Conservation (phyloP, 805 yeast species). For the Nakazawaea siamensis region DNA sequence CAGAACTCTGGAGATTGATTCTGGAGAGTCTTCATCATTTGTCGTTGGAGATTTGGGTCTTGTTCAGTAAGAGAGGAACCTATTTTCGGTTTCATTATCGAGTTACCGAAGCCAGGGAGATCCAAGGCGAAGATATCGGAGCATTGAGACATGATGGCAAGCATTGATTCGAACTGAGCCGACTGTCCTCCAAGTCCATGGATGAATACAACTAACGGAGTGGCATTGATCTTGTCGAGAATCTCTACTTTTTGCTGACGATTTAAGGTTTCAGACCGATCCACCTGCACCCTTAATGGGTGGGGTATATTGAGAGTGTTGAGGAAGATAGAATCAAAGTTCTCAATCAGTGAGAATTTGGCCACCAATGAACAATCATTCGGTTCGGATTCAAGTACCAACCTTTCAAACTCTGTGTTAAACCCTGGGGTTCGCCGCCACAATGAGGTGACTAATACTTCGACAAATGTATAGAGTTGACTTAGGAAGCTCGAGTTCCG, state of each 20-base stretch:
- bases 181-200: conserved; percentile 92
- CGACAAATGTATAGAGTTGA: neutral
- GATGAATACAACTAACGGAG: conserved; percentile 59
- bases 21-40: conserved; percentile 22
- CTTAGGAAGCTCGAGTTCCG: too few species aligned
- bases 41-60: conserved; percentile 14
- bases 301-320: conserved; percentile 40
- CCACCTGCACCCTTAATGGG: conserved; percentile 32
- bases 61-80: conserved; percentile 14
- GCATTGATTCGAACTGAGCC: conserved; percentile 72
- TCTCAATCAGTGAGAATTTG: conserved; percentile 34
- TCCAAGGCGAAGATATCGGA: conserved; percentile 66
- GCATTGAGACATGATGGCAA: conserved; percentile 54
- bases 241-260: neutral
- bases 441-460: neutral
- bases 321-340: conserved; percentile 30
- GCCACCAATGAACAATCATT: conserved; percentile 48
- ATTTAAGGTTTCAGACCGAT: conserved; percentile 14
- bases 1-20: conserved; percentile 33
- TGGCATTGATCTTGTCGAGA: conserved; percentile 28
- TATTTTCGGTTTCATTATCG: conserved; percentile 14
- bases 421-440: conserved; percentile 13
- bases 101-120: conserved; percentile 81
- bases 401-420: conserved; percentile 30
- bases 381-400: conserved; percentile 34